Base-by-base conservation (phyloP, 345 rosid genomes). In the Microthlaspi erraticum region DNA sequence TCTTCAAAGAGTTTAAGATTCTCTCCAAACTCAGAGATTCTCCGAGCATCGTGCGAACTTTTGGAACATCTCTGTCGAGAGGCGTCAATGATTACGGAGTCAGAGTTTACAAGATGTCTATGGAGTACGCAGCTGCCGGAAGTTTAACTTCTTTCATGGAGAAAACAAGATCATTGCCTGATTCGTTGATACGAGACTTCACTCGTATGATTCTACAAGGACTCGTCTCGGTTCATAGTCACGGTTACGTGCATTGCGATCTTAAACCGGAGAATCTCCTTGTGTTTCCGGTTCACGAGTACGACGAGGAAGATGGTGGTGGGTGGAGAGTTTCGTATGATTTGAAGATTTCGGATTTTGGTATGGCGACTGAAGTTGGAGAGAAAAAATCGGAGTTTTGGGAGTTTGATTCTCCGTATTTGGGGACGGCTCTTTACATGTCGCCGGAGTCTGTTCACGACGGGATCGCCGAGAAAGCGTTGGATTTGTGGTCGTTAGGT, bases 401-500 rank as follows among this genome's bases (percentile, higher is more conserved):
- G 64, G 32, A 33, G 6, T 37, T 10, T 12, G 33, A 50, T 50
- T 37, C 46, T n/a, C 54, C 51, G n/a, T 42, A 13, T 16, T 10
- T 29, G 5, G 67, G 53, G 8, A 62, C 67, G 11, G 41, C 37
- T 12, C 7, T 29, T 14, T 45, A 62, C 53, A 62, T 62, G 67
- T 62, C 67, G 7, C 67, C 54, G 13, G 67, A 62, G 3, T 62
- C 67, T 1, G 63, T 62, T 8, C 61, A 63, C 4, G 38, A 54
- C 16, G 59, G 43, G 19, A 6, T 66, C 37, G 61, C 53, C 2
- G 63, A 33, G 56, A 32, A 17, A 62, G 13, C 45, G 17, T 13
- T 72, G 11, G 71, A 72, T 64, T 8, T 72, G 31, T 64, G 75
- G 76, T 64, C 70, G 10, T 44, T 72, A 45, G 76, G 76, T 17